phyloP scores from a whole-genome alignment of 1,139 yeast species.

The Torulaspora globosa region DNA sequence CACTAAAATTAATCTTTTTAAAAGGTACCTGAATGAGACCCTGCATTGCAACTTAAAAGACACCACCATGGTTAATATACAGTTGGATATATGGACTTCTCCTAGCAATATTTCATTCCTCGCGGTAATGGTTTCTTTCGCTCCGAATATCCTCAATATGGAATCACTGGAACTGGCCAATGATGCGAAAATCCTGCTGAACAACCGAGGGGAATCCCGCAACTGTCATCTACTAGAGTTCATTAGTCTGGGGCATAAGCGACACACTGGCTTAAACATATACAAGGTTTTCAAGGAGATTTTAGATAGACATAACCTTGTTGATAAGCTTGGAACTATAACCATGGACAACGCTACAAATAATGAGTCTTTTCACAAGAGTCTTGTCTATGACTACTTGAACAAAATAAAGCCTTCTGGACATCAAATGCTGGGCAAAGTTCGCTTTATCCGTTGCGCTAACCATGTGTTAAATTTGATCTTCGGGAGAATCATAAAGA shows the following conservation, averaged over 20 bases:
- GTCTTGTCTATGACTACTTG: not conserved
- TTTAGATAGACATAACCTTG: not conserved
- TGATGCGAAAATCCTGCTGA: not conserved
- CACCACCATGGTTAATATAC: constrained; percentile 9
- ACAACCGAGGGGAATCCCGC: not conserved
- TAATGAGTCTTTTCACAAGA: not conserved
- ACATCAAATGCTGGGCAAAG: not conserved
- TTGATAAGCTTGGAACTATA: not conserved
- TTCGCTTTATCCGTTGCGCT: not conserved
- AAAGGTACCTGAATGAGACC: not conserved
- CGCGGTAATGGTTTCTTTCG: constrained; percentile 11
- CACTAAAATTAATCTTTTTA: not conserved
- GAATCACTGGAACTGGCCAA: constrained; percentile 4
- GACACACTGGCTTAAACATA: not conserved
- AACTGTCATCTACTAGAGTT: not conserved
- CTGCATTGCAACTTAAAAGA: not conserved
- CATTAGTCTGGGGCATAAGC: not conserved
- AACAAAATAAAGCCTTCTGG: not conserved
- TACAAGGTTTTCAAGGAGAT: not conserved
- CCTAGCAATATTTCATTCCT: constrained; percentile 5
- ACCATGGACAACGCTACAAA: not conserved
- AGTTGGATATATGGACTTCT: constrained; percentile 8
- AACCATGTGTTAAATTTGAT: not conserved
- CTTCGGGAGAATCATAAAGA: not conserved
- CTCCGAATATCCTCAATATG: constrained; percentile 8